Conservation (phyloP, 2,329 filamentous ascomycete species). For the Colletotrichum chlorophyti region DNA sequence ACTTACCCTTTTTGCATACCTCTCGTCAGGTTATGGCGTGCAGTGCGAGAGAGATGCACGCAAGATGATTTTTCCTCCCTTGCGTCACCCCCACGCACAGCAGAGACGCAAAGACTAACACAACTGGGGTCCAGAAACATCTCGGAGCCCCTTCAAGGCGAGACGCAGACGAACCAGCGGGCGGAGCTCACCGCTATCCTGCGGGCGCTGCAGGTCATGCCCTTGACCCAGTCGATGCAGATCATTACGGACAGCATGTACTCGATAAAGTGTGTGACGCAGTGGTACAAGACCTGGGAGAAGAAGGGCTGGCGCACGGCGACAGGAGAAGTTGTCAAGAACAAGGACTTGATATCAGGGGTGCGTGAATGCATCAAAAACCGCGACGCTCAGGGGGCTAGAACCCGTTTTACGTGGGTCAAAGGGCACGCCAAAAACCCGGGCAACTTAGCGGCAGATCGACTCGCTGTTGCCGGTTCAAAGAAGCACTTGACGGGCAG, state of each 20-base stretch:
- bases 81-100: background rate
- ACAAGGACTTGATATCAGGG: constrained; percentile 81
- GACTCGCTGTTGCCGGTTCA: constrained; percentile 67
- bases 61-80: too few relatives aligned
- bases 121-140: constrained; percentile 58
- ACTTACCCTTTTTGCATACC: background rate
- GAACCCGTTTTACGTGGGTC: constrained; percentile 83
- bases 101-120: constrained; percentile 27
- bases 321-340: constrained; percentile 76
- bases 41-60: too few relatives aligned
- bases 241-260: constrained; percentile 93
- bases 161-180: constrained; percentile 89
- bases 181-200: constrained; percentile 92
- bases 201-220: constrained; percentile 79
- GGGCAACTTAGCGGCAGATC: constrained; percentile 84
- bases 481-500: constrained; percentile 32
- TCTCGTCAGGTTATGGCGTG: too few relatives aligned
- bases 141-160: constrained; percentile 77
- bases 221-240: constrained; percentile 70
- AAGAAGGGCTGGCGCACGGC: constrained; percentile 79
- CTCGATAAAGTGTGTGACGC: constrained; percentile 85
- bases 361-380: constrained; percentile 62
- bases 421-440: constrained; percentile 79
- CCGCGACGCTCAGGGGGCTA: constrained; percentile 63
- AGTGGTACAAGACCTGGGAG: constrained; percentile 83